phyloP scores from a whole-genome alignment of 2,329 filamentous ascomycete species.

The Fusarium papillatum region DNA sequence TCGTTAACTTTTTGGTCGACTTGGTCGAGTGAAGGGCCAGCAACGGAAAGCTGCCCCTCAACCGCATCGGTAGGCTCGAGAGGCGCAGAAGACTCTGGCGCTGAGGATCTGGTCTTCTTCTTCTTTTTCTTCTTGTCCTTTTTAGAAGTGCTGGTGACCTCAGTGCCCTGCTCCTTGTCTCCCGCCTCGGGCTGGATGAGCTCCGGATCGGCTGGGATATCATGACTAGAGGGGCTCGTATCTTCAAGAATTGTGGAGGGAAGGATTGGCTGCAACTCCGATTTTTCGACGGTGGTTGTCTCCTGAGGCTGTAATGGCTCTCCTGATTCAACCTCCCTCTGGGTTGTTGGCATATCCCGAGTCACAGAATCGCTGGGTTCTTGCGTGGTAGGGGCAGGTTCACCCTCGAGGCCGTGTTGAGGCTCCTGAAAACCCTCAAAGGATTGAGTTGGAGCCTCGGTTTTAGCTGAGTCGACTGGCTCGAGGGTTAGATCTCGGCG shows the following conservation, averaged over 20 bases:
- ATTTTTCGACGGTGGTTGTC: background rate
- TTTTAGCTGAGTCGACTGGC: background rate
- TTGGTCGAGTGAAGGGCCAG: background rate
- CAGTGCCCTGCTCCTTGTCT: background rate
- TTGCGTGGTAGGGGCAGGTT: background rate
- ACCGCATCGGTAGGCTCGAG: background rate
- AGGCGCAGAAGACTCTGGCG: background rate
- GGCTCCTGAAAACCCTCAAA: background rate
- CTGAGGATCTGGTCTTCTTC: slow-evolving; percentile 14
- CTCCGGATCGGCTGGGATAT: background rate
- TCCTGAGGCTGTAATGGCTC: background rate
- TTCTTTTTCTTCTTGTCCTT: slow-evolving; percentile 38
- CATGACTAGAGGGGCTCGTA: background rate
- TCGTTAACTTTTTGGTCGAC: background rate
- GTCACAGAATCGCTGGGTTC: background rate
- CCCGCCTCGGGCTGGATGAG: background rate
- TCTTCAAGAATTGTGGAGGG: background rate
- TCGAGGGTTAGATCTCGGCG: background rate
- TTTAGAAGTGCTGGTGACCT: slow-evolving; percentile 5
- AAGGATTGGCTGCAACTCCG: background rate
- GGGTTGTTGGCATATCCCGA: background rate
- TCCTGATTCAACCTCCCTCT: background rate
- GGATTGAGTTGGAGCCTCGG: background rate
- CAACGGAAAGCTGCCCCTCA: background rate
- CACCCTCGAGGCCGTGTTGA: background rate